Percentiles rank a stretch among this genome's conserved stretches.
phyloP scores from a whole-genome alignment of 2,329 filamentous ascomycete species.

The Colletotrichum scovillei region DNA sequence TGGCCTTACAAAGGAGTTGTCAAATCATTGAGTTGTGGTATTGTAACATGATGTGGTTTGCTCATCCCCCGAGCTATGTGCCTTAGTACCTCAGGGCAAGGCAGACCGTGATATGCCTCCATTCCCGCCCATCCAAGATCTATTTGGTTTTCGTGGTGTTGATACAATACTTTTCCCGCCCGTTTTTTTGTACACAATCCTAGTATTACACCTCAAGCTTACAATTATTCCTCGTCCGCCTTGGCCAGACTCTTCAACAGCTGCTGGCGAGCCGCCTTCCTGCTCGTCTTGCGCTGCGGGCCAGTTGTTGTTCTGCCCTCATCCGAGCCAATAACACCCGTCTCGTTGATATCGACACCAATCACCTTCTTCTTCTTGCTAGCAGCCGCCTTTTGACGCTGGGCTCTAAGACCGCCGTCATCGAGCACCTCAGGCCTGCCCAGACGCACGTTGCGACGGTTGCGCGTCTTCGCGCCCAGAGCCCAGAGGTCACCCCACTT shows the following conservation, averaged over 20 bases:
- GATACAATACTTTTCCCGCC: slow-evolving; percentile 29
- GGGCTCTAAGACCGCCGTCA: slow-evolving; percentile 59
- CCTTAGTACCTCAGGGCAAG: neutral
- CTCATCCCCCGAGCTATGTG: neutral
- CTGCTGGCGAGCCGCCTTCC: slow-evolving; percentile 49
- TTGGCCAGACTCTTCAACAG: slow-evolving; percentile 53
- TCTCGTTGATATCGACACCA: slow-evolving; percentile 47
- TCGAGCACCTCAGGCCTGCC: slow-evolving; percentile 58
- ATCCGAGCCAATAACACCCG: slow-evolving; percentile 38
- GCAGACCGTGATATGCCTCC: slow-evolving; percentile 10
- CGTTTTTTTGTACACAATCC: slow-evolving; percentile 1
- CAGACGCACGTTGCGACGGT: slow-evolving; percentile 69
- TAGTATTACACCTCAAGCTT: slow-evolving; percentile 11
- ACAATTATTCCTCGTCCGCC: slow-evolving; percentile 41
- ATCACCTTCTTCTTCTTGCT: slow-evolving; percentile 52
- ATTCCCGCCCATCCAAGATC: neutral
- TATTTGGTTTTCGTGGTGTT: slow-evolving; percentile 11
- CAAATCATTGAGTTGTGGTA: slow-evolving; percentile 20
- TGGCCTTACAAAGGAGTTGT: neutral
- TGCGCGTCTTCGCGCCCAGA: slow-evolving; percentile 88
- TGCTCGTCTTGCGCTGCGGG: slow-evolving; percentile 54
- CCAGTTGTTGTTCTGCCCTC: slow-evolving; percentile 47
- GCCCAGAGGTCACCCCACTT: slow-evolving; percentile 97
- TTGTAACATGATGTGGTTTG: slow-evolving; percentile 2
- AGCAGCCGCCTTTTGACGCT: slow-evolving; percentile 37